Evolutionary conservation across 352 stramenopile genomes (phyloP).

Genomic region (Phytophthora parvispora): DNA sequence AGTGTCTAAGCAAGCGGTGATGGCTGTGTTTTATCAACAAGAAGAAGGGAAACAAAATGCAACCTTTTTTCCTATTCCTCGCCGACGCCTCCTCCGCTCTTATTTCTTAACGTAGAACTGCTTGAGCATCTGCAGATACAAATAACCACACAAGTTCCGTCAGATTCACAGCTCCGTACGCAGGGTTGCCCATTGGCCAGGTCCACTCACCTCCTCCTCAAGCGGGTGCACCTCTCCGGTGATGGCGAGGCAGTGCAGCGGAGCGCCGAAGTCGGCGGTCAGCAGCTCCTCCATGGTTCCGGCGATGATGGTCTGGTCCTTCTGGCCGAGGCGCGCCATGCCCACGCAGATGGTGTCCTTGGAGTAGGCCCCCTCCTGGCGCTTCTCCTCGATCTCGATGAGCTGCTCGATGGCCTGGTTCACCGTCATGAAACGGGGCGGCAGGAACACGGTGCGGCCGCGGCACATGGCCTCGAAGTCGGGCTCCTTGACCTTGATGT

Average conservation of each 20-base stretch:
- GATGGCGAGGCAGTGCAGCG: conserved; percentile 98
- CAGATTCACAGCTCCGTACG: not conserved
- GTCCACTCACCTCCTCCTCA: conserved; percentile 94
- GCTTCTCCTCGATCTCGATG: conserved; percentile 94
- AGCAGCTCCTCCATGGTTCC: conserved; percentile 96
- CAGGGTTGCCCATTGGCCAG: not conserved
- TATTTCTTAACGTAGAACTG: conserved; percentile 65
- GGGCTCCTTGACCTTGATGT: conserved; percentile 99
- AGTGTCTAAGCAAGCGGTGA: not conserved
- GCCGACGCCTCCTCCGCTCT: conserved; percentile 1
- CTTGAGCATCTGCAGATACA: conserved; percentile 59
- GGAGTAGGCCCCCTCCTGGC: conserved; percentile 89
- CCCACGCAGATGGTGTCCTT: conserved; percentile 91
- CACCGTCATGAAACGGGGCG: conserved; percentile 98
- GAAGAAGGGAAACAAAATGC: conserved; percentile 12
- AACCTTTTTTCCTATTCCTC: not conserved
- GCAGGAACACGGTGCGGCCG: conserved; percentile 94
- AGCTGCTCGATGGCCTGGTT: conserved; percentile 97
- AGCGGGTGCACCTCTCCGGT: conserved; percentile 96
- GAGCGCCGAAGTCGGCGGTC: conserved; percentile 95
- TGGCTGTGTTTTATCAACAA: not conserved
- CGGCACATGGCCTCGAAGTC: conserved; percentile 98
- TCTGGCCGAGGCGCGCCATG: conserved; percentile 96
- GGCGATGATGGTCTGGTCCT: conserved; percentile 94
- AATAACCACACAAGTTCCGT: not conserved